Evolutionary conservation across 2,329 filamentous ascomycete genomes (phyloP).

Genomic region (Claviceps maximensis): DNA sequence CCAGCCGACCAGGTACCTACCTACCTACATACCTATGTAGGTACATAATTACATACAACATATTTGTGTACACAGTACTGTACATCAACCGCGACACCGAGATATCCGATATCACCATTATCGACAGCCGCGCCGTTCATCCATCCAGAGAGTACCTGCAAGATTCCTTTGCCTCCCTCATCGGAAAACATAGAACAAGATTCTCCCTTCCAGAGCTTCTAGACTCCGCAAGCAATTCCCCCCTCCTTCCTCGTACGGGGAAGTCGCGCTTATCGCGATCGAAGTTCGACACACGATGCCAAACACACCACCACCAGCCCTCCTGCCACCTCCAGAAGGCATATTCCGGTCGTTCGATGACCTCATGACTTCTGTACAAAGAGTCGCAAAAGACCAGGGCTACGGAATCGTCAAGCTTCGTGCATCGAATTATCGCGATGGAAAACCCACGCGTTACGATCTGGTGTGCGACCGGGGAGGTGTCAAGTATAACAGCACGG

Average conservation of each 20-base stretch:
- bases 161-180: neutral
- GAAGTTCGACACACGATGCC: slow-evolving; percentile 25
- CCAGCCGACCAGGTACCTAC: neutral
- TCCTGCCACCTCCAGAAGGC: slow-evolving; percentile 44
- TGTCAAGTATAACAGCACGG: slow-evolving; percentile 52
- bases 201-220: neutral
- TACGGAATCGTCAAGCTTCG: slow-evolving; percentile 50
- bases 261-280: slow-evolving; percentile 18
- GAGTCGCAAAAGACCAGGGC: slow-evolving; percentile 47
- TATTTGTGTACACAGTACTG: too few relatives aligned
- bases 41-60: too few relatives aligned
- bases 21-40: too few relatives aligned
- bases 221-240: neutral
- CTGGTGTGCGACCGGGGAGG: slow-evolving; percentile 50
- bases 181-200: neutral
- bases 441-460: slow-evolving; percentile 49
- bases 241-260: slow-evolving; percentile 7
- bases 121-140: neutral
- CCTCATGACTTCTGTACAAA: slow-evolving; percentile 43
- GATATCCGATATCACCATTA: neutral
- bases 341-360: slow-evolving; percentile 49
- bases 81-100: slow-evolving; percentile 4
- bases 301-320: slow-evolving; percentile 31
- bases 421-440: slow-evolving; percentile 49
- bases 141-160: neutral